Base-by-base conservation (phyloP, 2,329 filamentous ascomycete genomes). In the Trichoderma harzianum region DNA sequence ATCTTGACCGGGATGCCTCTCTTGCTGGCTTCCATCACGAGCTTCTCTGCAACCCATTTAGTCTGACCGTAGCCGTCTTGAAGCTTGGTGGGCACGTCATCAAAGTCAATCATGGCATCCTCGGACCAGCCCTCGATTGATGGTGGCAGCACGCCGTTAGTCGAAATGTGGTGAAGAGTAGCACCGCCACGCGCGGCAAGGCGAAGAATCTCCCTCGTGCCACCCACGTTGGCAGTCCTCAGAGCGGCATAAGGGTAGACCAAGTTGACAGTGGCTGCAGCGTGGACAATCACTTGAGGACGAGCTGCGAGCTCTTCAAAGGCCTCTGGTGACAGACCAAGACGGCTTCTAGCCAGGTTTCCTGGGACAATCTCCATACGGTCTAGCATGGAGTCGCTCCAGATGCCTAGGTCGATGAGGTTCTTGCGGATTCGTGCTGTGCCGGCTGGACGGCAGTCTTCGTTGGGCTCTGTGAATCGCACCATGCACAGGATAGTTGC, bases 241-340 rank as follows among this genome's bases (percentile, higher is more conserved):
- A 95, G 83, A 0, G 92, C 91, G 55, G 92, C 93, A 75, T 95
- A 95, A 0, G 93, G 92, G 75, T 95, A 95, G 0, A 95, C 92
- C 63, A 95, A 83, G 78, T 94, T 94, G 77, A 95, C 93, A 0
- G 90, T 92, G 6, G 93, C 93, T 30, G 90, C 93, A 43, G 92
- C 91, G 78, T 95, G 93, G 1, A 95, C 85, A 71, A 95, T 91
- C 43, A 94, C 92, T 73, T 95, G 86, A 1, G 93, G 85, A 7
- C 89, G 87, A 12, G 83, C 80, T 1, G 90, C 90, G 8, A 95
- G 84, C 32, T 90, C 85, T 28, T 90, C 86, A 75, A 93, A 95
- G 0, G 83, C 85, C 14, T 91, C 88, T 0, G 88, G 86, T 0
- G 89, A 85, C 24, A 95, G 86, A 67, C 93, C 93, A 18, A 95